A percentile compares a stretch with the other conserved stretches of the same genome.
Evolutionary conservation across 148 eudicot species (phyloP).

Genomic region (Camellia lanceoleosa): DNA sequence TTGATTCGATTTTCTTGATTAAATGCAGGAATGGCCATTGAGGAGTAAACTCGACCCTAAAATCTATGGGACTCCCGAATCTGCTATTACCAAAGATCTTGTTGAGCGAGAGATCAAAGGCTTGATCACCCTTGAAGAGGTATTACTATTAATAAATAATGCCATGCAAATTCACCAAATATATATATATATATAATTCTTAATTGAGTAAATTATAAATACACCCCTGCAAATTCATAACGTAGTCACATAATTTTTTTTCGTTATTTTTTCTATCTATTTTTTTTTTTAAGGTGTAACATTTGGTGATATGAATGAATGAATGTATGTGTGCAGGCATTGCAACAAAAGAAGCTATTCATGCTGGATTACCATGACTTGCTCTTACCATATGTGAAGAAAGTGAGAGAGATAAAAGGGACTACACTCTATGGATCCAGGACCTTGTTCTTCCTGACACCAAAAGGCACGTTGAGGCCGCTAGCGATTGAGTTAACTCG

Average conservation of each 20-base stretch:
- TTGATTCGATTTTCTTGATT: too few species aligned
- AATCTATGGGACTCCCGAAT: conserved; percentile 65
- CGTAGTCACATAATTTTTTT: not conserved
- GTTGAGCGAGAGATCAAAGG: conserved; percentile 56
- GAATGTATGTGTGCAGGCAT: conserved; percentile 34
- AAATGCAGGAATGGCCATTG: conserved; percentile 64
- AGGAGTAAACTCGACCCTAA: conserved; percentile 64
- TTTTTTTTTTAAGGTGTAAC: too few species aligned
- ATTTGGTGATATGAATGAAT: not conserved
- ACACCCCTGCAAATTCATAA: too few species aligned
- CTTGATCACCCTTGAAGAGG: conserved; percentile 46
- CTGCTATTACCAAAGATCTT: conserved; percentile 51
- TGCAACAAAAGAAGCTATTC: conserved; percentile 62
- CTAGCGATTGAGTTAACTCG: conserved; percentile 71
- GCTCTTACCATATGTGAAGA: conserved; percentile 62
- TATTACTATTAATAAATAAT: not conserved
- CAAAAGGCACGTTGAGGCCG: conserved; percentile 45
- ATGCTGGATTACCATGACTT: conserved; percentile 82
- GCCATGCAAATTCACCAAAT: too few species aligned
- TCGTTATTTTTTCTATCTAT: too few species aligned
- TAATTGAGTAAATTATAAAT: too few species aligned
- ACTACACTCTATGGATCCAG: conserved; percentile 76
- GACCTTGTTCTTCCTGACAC: conserved; percentile 55
- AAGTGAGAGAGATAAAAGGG: conserved; percentile 55
- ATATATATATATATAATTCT: too few species aligned